A percentile compares a stretch with the other conserved stretches of the same genome.
Evolutionary conservation across 2,329 filamentous ascomycete species (phyloP).

Genomic region (Leptographium radiaticola): DNA sequence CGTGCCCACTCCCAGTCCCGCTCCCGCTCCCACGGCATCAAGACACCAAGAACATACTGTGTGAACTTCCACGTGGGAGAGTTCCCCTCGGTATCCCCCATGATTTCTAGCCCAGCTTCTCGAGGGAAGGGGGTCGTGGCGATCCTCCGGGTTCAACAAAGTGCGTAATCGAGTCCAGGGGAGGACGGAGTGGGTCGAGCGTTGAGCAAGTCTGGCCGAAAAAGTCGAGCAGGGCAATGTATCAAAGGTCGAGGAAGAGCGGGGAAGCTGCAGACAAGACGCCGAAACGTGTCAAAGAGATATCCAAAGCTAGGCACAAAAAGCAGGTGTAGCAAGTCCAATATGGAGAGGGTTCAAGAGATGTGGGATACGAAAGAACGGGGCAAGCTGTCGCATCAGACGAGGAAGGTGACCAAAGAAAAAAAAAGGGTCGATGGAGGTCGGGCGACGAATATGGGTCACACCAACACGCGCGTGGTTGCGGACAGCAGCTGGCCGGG

Average conservation of each 20-base stretch:
- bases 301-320: background rate
- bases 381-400: background rate
- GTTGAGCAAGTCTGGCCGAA: background rate
- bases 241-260: background rate
- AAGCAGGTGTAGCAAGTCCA: background rate
- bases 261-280: background rate
- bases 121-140: background rate
- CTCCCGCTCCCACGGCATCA: conserved; percentile 4
- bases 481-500: background rate
- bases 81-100: conserved; percentile 92
- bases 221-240: background rate
- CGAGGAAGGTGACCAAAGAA: background rate
- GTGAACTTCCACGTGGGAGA: conserved; percentile 99
- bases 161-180: background rate
- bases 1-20: background rate
- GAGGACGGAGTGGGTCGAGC: background rate
- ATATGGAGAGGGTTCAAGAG: background rate
- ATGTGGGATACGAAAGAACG: background rate
- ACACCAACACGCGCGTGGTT: background rate
- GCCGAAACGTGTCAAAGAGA: background rate
- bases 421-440: background rate
- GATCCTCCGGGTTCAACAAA: conserved; percentile 2
- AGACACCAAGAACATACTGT: conserved; percentile 59
- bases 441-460: background rate
- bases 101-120: conserved; percentile 36